Evolutionary conservation across 2,329 filamentous ascomycete genomes (phyloP).

Genomic region (Coniella lustricola): DNA sequence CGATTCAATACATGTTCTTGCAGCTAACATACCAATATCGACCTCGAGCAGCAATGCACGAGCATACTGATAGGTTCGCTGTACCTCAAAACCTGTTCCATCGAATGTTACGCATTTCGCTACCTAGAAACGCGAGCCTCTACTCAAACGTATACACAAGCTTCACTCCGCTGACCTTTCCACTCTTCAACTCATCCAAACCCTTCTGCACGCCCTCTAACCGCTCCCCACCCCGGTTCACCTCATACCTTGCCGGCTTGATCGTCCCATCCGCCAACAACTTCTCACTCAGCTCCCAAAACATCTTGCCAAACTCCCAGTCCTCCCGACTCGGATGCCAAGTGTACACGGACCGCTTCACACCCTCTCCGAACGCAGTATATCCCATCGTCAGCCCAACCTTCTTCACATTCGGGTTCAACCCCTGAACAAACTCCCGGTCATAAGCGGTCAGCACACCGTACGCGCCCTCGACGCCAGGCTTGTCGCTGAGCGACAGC

Average conservation of each 20-base stretch:
- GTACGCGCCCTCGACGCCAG: background rate
- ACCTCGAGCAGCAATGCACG: no score
- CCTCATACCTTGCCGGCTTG: constrained; percentile 24
- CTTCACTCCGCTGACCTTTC: constrained; percentile 32
- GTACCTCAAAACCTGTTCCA: no score
- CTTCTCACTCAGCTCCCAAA: constrained; percentile 25
- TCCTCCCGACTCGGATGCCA: constrained; percentile 19
- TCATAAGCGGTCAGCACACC: background rate
- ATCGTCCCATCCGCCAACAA: constrained; percentile 29
- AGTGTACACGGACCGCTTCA: constrained; percentile 3
- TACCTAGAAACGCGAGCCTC: no score
- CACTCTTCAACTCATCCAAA: constrained; percentile 24
- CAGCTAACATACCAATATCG: no score
- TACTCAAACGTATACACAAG: constrained; percentile 32
- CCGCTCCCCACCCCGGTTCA: constrained; percentile 23
- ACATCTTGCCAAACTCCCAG: constrained; percentile 27
- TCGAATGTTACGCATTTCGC: no score
- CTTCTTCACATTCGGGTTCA: constrained; percentile 28
- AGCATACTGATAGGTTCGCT: no score
- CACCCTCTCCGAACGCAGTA: constrained; percentile 27
- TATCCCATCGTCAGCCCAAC: constrained; percentile 24
- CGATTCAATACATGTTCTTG: no score
- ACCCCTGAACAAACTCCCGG: constrained; percentile 25
- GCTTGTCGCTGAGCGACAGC: constrained; percentile 3
- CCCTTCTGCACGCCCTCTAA: constrained; percentile 26